Percentiles rank a stretch among this genome's conserved stretches.
Evolutionary conservation across 148 eudicot species (phyloP).

Genomic region (Rhododendron griersonianum): DNA sequence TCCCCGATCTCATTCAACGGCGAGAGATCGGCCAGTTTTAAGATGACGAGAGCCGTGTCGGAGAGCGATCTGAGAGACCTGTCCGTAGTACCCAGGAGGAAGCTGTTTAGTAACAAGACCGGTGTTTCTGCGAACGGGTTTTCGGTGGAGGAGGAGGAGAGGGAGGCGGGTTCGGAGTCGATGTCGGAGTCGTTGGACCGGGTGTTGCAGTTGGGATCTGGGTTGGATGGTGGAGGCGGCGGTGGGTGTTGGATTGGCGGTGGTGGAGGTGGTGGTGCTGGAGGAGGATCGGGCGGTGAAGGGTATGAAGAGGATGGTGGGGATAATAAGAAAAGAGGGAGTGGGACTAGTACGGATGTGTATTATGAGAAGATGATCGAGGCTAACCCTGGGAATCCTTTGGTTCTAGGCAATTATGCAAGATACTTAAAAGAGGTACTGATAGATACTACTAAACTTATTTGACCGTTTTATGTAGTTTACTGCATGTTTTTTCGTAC

Average conservation of each 20-base stretch:
- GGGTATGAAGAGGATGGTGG: background rate
- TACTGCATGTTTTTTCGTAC: background rate
- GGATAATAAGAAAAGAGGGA: conserved; percentile 12
- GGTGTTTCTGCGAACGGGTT: background rate
- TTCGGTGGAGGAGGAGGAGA: conserved; percentile 1
- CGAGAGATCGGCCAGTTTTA: background rate
- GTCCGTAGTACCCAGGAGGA: conserved; percentile 9
- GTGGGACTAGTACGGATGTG: conserved; percentile 24
- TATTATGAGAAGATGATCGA: conserved; percentile 54
- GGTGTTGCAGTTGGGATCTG: background rate
- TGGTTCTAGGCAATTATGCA: conserved; percentile 52
- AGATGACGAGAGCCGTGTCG: conserved; percentile 29
- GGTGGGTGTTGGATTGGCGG: conserved; percentile 7
- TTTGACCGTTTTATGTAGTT: background rate
- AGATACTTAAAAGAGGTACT: conserved; percentile 56
- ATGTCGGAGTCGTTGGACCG: background rate
- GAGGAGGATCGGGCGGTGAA: conserved; percentile 17
- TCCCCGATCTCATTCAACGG: background rate
- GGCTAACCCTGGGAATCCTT: conserved; percentile 61
- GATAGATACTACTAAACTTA: background rate
- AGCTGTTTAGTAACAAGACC: background rate
- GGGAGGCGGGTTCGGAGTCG: conserved; percentile 7
- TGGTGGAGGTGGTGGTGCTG: conserved; percentile 14
- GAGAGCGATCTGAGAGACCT: conserved; percentile 36
- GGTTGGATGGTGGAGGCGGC: background rate